Percentiles rank a stretch among this genome's conserved stretches.
Conservation (phyloP, 257 asterid genomes). For the Capsicum chinense region DNA sequence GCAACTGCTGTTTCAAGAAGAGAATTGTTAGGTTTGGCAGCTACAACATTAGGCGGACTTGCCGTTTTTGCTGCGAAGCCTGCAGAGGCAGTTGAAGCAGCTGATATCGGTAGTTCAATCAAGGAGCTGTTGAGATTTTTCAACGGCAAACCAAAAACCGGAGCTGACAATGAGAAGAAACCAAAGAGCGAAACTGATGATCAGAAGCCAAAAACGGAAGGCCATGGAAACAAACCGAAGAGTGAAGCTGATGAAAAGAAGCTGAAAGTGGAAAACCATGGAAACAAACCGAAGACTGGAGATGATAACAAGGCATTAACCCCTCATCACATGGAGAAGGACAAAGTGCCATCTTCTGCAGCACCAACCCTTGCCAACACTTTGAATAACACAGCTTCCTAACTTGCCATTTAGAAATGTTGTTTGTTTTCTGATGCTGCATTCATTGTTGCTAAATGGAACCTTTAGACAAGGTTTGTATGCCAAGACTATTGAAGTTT, state of each 20-base stretch:
- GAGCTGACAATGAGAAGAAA: background rate
- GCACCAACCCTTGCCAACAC: background rate
- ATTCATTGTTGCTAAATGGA: too few relatives aligned
- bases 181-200: constrained; percentile 33
- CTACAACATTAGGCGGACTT: constrained; percentile 48
- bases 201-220: constrained; percentile 29
- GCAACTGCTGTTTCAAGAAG: constrained; percentile 46
- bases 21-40: constrained; percentile 53
- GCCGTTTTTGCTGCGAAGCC: constrained; percentile 45
- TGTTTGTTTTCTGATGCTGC: background rate
- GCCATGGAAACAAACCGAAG: constrained; percentile 38
- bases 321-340: constrained; percentile 26
- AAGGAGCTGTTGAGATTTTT: constrained; percentile 43
- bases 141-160: constrained; percentile 40
- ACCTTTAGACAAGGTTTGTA: background rate
- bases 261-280: constrained; percentile 36
- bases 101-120: constrained; percentile 53
- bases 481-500: background rate
- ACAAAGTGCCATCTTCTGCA: constrained; percentile 31
- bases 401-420: constrained; percentile 23
- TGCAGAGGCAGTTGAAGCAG: constrained; percentile 62
- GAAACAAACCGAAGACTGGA: constrained; percentile 28
- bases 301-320: background rate
- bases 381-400: constrained; percentile 36
- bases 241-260: constrained; percentile 42